Evolutionary conservation across 352 stramenopile genomes (phyloP), one percentile per base, ranked within the genome.

Genomic region (Phytophthora citrophthora): DNA sequence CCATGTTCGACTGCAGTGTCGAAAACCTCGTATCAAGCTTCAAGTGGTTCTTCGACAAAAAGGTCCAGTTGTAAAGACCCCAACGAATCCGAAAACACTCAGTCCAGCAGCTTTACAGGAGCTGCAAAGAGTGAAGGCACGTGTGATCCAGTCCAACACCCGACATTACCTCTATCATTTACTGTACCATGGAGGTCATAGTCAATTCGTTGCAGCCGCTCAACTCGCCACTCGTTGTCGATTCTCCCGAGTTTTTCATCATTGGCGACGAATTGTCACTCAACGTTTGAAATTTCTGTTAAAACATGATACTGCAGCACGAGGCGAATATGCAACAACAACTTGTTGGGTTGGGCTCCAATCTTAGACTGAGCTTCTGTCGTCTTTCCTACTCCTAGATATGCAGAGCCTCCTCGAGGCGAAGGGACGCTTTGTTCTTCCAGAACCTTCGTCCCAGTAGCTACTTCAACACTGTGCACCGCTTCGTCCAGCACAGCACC

Each of bases 81-180:
- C 26, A 29, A 29, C 26, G 26, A 29, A 29, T 29, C 26, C 52
- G 2, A 55, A 64, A 16, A 16, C 36, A 26, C 49, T 44, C 43
- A 74, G 50, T 64, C 65, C 54, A 41, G 26, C 46, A 18, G 24
- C 51, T 29, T n/a, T 45, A 7, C 32, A 72, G 32, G 53, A 60
- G 6, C 55, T 59, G 9, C 49, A 74, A 66, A 64, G 54, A 9
- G 52, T 75, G 5, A 57, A 69, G 36, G 64, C 52, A n/a, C 40
- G 49, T 15, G 55, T 68, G 16, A 26, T 79, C 36, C 72, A 79
- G 51, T 54, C 56, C 26, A 65, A 52, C 51, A 23, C 48, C 29
- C 68, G 72, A 10, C 31, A 40, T 5, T 77, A 65, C 16, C 51
- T 80, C 15, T 80, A 68, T 32, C 15, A 7, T 1, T 51, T n/a